Conservation (phyloP, 2,329 filamentous ascomycete genomes). For the Fusarium sp. region DNA sequence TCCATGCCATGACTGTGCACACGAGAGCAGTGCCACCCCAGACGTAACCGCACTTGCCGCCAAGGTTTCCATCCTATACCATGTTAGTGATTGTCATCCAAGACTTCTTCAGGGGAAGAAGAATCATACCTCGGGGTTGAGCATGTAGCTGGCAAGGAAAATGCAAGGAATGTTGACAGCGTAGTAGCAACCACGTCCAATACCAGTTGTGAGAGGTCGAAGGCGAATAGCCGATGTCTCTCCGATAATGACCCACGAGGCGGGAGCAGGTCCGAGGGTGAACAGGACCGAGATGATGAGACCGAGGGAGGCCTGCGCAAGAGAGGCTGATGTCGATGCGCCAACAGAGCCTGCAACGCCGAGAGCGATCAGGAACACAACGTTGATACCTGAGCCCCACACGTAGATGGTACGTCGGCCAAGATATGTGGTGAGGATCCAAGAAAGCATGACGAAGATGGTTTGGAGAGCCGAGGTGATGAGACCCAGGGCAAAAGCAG, state of each 20-base stretch:
- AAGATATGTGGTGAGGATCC: slow-evolving; percentile 76
- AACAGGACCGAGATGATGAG: slow-evolving; percentile 78
- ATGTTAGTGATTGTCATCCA: slow-evolving; percentile 46
- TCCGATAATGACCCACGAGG: slow-evolving; percentile 77
- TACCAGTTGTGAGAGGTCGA: slow-evolving; percentile 75
- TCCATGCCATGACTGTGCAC: slow-evolving; percentile 66
- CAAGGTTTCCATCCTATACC: slow-evolving; percentile 59
- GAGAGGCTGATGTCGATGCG: slow-evolving; percentile 56
- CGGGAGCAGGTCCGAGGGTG: slow-evolving; percentile 73
- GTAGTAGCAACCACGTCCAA: slow-evolving; percentile 77
- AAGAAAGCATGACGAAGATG: slow-evolving; percentile 77
- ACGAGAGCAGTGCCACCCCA: slow-evolving; percentile 72
- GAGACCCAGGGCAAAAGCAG: slow-evolving; percentile 73
- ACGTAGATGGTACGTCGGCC: slow-evolving; percentile 77
- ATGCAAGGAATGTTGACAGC: slow-evolving; percentile 77
- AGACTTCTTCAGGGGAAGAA: neutral
- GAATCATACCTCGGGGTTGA: slow-evolving; percentile 65
- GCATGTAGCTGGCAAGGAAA: slow-evolving; percentile 74
- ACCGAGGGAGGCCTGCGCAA: slow-evolving; percentile 74
- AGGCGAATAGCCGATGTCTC: slow-evolving; percentile 78
- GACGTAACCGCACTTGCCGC: slow-evolving; percentile 72
- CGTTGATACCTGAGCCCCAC: slow-evolving; percentile 71
- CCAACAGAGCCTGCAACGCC: slow-evolving; percentile 72
- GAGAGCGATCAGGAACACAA: slow-evolving; percentile 68
- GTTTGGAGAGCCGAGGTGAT: slow-evolving; percentile 76